phyloP scores from a whole-genome alignment of 2,329 filamentous ascomycete genomes.

The Aspergillus candidus region DNA sequence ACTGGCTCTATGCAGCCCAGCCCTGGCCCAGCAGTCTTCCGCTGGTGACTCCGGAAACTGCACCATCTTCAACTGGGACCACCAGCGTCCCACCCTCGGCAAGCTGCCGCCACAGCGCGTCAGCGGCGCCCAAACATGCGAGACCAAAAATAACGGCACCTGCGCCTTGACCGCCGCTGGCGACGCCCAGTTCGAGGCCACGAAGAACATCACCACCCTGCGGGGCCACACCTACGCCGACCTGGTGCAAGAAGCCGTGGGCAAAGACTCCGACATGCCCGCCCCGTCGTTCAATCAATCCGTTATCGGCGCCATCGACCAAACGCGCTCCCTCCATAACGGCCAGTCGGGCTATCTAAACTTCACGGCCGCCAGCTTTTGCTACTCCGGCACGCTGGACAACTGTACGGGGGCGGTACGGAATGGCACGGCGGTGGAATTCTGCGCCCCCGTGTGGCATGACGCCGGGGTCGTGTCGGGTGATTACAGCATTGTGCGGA shows the following conservation, averaged over 20 bases:
- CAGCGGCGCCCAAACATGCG: constrained; percentile 1
- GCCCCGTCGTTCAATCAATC: constrained; percentile 1
- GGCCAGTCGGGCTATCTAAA: constrained; percentile 6
- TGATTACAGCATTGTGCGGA: not conserved
- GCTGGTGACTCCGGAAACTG: not conserved
- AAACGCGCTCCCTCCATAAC: not conserved
- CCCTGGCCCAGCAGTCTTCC: no score
- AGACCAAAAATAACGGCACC: not conserved
- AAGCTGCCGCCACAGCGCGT: not conserved
- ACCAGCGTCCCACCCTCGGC: not conserved
- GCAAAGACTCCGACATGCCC: not conserved
- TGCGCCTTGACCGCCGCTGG: constrained; percentile 3
- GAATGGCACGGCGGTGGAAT: not conserved
- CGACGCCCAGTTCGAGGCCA: not conserved
- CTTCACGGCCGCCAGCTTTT: constrained; percentile 3
- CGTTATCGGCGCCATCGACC: not conserved
- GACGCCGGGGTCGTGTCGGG: not conserved
- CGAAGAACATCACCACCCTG: not conserved
- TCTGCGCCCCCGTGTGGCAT: constrained; percentile 5
- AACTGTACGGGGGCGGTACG: constrained; percentile 1
- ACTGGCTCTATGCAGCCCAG: no score
- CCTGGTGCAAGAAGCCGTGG: not conserved
- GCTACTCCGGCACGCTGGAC: constrained; percentile 2
- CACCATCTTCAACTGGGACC: constrained; percentile 6
- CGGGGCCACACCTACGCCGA: not conserved